Conservation (phyloP, 306 rosid species). For the Sechiopsis laciniata region DNA sequence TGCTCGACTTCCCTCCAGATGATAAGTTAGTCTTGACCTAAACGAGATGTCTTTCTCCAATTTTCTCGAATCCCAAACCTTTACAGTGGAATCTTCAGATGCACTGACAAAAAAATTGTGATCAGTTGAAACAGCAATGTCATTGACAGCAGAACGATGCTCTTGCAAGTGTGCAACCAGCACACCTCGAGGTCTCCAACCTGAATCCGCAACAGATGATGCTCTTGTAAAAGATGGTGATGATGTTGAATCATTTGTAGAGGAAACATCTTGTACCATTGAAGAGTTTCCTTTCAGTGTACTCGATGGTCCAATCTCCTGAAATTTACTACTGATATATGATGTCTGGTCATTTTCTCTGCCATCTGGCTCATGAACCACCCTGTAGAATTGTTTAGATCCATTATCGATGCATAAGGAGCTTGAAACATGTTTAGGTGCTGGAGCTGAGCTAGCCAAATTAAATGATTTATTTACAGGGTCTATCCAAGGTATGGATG, state of each 20-base stretch:
- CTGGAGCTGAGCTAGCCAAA: slow-evolving; percentile 84
- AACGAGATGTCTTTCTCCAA: slow-evolving; percentile 94
- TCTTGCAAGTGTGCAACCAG: slow-evolving; percentile 97
- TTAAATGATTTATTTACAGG: slow-evolving; percentile 75
- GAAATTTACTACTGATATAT: slow-evolving; percentile 50
- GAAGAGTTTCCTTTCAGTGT: slow-evolving; percentile 48
- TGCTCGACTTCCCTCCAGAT: slow-evolving; percentile 88
- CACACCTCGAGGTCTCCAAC: slow-evolving; percentile 96
- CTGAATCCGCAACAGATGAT: slow-evolving; percentile 68
- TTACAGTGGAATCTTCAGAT: slow-evolving; percentile 91
- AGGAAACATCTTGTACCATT: slow-evolving; percentile 50
- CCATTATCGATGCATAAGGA: slow-evolving; percentile 70
- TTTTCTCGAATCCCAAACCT: slow-evolving; percentile 93
- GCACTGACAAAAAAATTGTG: slow-evolving; percentile 86
- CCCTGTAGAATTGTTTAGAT: slow-evolving; percentile 89
- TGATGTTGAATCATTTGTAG: slow-evolving; percentile 55
- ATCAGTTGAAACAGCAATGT: slow-evolving; percentile 84
- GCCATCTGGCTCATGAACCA: slow-evolving; percentile 95
- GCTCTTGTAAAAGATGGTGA: slow-evolving; percentile 57
- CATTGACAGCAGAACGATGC: slow-evolving; percentile 85
- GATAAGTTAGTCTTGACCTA: slow-evolving; percentile 91
- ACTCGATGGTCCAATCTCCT: slow-evolving; percentile 57
- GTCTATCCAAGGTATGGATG: slow-evolving; percentile 89
- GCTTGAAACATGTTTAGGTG: slow-evolving; percentile 87
- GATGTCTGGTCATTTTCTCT: slow-evolving; percentile 69